Base-by-base conservation (phyloP, 176 grass and related monocot genomes). In the Phyllostachys edulis region DNA sequence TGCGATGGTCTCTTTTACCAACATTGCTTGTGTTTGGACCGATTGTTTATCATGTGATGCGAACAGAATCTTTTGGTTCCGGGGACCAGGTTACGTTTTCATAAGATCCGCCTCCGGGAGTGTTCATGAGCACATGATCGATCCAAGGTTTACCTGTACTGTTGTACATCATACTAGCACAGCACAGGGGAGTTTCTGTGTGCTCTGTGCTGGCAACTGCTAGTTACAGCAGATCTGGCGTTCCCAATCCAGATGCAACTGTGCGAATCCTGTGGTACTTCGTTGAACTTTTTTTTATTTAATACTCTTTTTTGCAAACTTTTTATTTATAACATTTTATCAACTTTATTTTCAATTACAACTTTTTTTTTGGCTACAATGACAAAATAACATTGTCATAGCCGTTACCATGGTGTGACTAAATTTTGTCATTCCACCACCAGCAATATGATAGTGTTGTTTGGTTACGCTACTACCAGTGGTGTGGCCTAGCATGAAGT, bases 1-100 rank as follows among this genome's bases (percentile, higher is more conserved):
- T 75, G 45, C 6, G 5, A 51, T 50, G 42, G 54, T 63, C 41
- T 79, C 83, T 42, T 61, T 7, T 7, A 85, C 13, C 21, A 67
- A 67, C 27, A 54, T 20, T 82, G 40, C 65, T 18, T 75, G 69
- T 24, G 47, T 78, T 66, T 86, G 78, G 49, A 90, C 59, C 10
- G 49, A 21, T 74, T 66, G 1, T 90, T 85, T 86, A 83, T 85
- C 49, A 62, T 87, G 59, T 67, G 71, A 36, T 34, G 79, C 50
- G 14, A 73, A 83, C 67, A 90, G 24, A 50, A 73, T 78, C 16
- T 6, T 77, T 67, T 90, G 55, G 65, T 82, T 85, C 18, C 18
- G 2, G 77, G 16, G 34, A 75, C 65, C 63, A 73, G 20, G 21
- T 63, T 84, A 73, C 13, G 36, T 70, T 77, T 56, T 17, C 34